Evolutionary conservation across 352 stramenopile genomes (phyloP), one percentile per base, ranked within the genome.

Genomic region (Globisporangium yorkense): DNA sequence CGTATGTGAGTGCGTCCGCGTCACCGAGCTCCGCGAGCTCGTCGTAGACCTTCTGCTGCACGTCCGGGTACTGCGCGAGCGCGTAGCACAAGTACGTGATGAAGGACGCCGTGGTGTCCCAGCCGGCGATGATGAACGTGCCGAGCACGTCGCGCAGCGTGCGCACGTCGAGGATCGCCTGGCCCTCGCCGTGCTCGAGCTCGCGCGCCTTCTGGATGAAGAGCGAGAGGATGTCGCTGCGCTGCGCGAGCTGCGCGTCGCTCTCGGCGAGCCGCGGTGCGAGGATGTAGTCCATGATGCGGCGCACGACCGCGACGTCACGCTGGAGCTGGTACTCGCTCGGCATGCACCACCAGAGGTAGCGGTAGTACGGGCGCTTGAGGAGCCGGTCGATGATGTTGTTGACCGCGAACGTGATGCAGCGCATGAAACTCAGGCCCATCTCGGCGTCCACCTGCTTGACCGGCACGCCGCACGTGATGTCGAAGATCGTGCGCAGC

Each of bases 21-120:
- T 31, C 46, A 2, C 16, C 16, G 12, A 54, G 49, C 49, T 12
- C 16, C 16, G 8, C 27, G 10, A 88, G 51, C 53, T 88, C 78
- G n/a, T 71, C 59, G 24, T 77, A 46, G 33, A 84, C 77, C 58
- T 75, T 70, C 37, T 78, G 61, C 55, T 88, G 75, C 13, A 82
- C 69, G 35, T 61, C 40, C 20, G 80, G 77, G 53, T 92, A 59
- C 29, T 56, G 83, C 1, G 83, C 72, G 3, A 96, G 66, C 18
- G 66, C 65, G 51, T 96, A 93, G 39, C 92, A 81, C 33, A 65
- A 67, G 67, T 92, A 94, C 2, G 83, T 87, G 37, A 96, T 65
- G 52, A 72, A 81, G 44, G 86, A 74, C 2, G 77, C 68, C 0
- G 80, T 93, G 8, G 84, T 94, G 61, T 94, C 87, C 56, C 81